These are phyloP conservation scores for Allium cepa DNA, from an alignment of 106 monocot genomes.

Conservation along the genomic window DNA sequence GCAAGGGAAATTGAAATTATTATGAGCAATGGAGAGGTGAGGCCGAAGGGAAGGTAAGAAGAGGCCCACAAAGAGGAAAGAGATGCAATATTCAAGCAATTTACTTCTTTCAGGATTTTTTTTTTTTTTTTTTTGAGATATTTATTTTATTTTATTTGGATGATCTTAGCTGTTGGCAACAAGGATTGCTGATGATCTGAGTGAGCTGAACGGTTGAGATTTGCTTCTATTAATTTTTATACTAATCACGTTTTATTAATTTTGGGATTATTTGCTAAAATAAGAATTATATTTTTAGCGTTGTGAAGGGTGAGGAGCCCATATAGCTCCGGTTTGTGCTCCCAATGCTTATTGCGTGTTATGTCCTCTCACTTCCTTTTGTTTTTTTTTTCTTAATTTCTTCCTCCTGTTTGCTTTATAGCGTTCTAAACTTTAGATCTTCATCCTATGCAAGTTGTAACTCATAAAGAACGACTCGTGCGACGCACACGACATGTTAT, in stretches of 20 bases:
- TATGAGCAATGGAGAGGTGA: neutral
- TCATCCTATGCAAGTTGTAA: too few species aligned
- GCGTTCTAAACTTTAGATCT: too few species aligned
- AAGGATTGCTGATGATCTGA: neutral
- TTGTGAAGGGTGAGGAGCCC: neutral
- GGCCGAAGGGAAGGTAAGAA: neutral
- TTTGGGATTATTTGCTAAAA: neutral
- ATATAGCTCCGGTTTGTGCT: conserved; percentile 10
- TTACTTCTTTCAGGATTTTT: neutral
- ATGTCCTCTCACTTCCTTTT: neutral
- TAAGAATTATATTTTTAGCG: neutral
- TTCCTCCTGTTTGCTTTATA: neutral
- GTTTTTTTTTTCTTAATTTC: neutral
- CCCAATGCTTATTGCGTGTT: conserved; percentile 6
- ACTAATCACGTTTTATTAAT: neutral
- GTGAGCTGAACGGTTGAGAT: too few species aligned
- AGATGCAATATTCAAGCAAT: neutral
- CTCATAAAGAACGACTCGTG: too few species aligned
- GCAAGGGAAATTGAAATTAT: neutral
- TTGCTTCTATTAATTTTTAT: too few species aligned
- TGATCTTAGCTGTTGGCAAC: neutral
- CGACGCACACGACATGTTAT: too few species aligned
- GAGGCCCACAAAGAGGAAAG: conserved; percentile 7
- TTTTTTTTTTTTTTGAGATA: neutral
- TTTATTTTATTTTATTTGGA: neutral